A percentile compares a stretch with the other conserved stretches of the same genome.
Conservation (phyloP, 768 basidiomycete species). For the Scleroderma bovista region DNA sequence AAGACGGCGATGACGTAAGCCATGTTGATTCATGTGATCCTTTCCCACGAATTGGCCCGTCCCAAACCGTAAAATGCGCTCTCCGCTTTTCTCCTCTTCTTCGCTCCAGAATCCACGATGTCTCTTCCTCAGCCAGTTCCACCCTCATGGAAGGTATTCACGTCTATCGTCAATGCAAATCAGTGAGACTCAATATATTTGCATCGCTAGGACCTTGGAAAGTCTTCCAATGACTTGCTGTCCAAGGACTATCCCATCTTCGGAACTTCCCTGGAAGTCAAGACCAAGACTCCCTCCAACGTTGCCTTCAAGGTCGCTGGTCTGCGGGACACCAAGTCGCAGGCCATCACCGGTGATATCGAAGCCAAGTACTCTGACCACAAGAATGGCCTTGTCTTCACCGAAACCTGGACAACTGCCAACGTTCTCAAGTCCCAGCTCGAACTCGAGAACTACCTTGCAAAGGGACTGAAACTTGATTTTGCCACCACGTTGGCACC, state of each 20-base stretch:
- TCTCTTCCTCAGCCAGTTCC: conserved; percentile 94
- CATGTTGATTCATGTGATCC: background rate
- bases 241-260: conserved; percentile 87
- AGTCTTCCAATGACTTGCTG: conserved; percentile 94
- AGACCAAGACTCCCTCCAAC: conserved; percentile 83
- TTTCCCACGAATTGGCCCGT: conserved; percentile 29
- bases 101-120: conserved; percentile 45
- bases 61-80: conserved; percentile 7
- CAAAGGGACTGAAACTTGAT: conserved; percentile 97
- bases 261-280: conserved; percentile 71
- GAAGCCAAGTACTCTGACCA: conserved; percentile 93
- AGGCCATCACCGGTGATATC: conserved; percentile 78
- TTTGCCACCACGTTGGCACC: conserved; percentile 77
- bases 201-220: conserved; percentile 76
- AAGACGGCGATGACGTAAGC: background rate
- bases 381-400: conserved; percentile 90
- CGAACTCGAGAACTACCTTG: conserved; percentile 96
- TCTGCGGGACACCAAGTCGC: conserved; percentile 66
- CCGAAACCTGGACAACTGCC: conserved; percentile 91
- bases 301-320: conserved; percentile 95
- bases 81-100: conserved; percentile 4
- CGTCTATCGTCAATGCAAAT: background rate
- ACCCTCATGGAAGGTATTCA: conserved; percentile 86
- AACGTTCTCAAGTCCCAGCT: conserved; percentile 89
- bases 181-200: conserved; percentile 1